These are phyloP conservation scores for Candida hungchunana DNA, from an alignment of 805 yeast species.

Conservation along the genomic window DNA sequence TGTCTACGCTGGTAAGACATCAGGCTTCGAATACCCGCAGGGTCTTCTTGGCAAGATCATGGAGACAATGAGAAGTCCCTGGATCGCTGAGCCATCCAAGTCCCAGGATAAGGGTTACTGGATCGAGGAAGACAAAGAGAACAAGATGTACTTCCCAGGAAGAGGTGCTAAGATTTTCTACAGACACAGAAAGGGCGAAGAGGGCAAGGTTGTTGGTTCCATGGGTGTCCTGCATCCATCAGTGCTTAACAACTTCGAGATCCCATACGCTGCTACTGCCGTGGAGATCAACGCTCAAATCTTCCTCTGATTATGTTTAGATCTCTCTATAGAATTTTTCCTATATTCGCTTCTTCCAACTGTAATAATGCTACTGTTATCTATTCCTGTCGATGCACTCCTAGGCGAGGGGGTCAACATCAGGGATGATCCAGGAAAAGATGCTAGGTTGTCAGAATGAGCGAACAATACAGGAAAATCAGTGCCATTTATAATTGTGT, in stretches of 20 bases:
- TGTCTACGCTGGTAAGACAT: constrained; percentile 86
- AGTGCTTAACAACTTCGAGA: constrained; percentile 79
- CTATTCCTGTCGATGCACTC: no score
- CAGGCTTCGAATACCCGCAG: constrained; percentile 92
- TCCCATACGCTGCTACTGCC: constrained; percentile 88
- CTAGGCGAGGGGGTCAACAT: no score
- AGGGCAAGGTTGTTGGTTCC: constrained; percentile 63
- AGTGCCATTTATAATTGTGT: no score
- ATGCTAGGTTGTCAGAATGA: no score
- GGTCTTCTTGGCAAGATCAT: constrained; percentile 92
- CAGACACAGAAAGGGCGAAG: constrained; percentile 58
- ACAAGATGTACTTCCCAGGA: constrained; percentile 88
- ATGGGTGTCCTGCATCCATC: constrained; percentile 96
- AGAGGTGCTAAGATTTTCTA: constrained; percentile 89
- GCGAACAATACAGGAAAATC: no score
- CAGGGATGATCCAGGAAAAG: no score
- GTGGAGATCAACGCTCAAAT: constrained; percentile 89
- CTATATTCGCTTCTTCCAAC: no score
- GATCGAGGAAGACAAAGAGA: constrained; percentile 67
- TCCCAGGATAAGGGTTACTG: constrained; percentile 73
- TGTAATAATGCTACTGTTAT: no score
- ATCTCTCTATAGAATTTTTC: no score
- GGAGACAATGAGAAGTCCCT: constrained; percentile 90
- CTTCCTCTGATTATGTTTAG: constrained; percentile 50
- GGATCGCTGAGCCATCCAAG: constrained; percentile 52